Base-by-base conservation (phyloP, 768 basidiomycete genomes). In the Candolleomyces eurysporus region DNA sequence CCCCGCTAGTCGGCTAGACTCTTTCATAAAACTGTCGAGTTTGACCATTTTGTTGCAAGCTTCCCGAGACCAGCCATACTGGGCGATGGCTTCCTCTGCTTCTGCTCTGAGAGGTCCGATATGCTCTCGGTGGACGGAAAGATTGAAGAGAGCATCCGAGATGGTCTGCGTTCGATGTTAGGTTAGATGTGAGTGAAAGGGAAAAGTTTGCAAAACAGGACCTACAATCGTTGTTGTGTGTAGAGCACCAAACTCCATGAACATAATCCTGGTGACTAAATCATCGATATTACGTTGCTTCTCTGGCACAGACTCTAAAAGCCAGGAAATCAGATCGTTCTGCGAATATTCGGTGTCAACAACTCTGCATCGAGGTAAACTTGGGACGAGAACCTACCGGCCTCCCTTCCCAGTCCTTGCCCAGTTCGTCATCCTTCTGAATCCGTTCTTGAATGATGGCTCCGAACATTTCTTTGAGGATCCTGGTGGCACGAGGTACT, bases 11-110 rank as follows among this genome's bases (percentile, higher is more conserved):
- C 81, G 70, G 63, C 77, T 73, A 5, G 75, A 72, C 65, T 84
- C 83, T 53, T 76, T 79, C n/a, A 85, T 52, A 65, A 85, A 82
- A 62, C 83, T 84, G 63, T 85, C 84, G 2, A 82, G 55, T 63
- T 75, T 78, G 54, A 64, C 66, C 78, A 84, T 77, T 51, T 73
- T 70, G 11, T 73, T 73, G 26, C 76, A 51, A 58, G 76, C 64
- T 63, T 51, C 51, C 54, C 72, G 73, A 26, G 73, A 74, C 76
- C 76, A 80, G 1, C 74, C 75, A 11, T 69, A 67, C 26, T 68
- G 60, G 1, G 60, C 48, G 4, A 79, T 56, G 7, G 72, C 65
- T 5, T 58, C 55, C 19, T 75, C 72, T 14, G 80, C 68, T 59
- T 84, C 82, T 32, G 76, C 73, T 30, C 78, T 68, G 51, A 83